A percentile compares a stretch with the other conserved stretches of the same genome.
These are phyloP conservation scores for Iodosphaeria phyllophila DNA, from an alignment of 2,329 filamentous ascomycete genomes.

Conservation along the genomic window DNA sequence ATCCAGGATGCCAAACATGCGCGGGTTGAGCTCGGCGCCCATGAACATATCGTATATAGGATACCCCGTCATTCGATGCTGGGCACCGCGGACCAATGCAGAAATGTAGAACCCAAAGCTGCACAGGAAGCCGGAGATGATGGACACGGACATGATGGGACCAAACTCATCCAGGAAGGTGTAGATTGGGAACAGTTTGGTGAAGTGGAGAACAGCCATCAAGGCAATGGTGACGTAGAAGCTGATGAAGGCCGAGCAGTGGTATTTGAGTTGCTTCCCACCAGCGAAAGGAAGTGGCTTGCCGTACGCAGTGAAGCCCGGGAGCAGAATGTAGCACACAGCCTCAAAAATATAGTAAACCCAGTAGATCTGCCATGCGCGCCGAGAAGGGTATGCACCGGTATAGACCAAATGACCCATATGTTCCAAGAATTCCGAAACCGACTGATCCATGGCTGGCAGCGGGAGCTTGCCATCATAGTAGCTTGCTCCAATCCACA, in stretches of 20 bases:
- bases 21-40: slow-evolving; percentile 75
- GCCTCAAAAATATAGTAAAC: slow-evolving; percentile 73
- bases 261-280: slow-evolving; percentile 79
- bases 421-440: slow-evolving; percentile 51
- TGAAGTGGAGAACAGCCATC: slow-evolving; percentile 56
- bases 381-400: slow-evolving; percentile 63
- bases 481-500: slow-evolving; percentile 93
- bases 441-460: slow-evolving; percentile 45
- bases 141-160: slow-evolving; percentile 79
- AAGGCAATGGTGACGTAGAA: slow-evolving; percentile 73
- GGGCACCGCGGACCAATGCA: slow-evolving; percentile 57
- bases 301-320: slow-evolving; percentile 73
- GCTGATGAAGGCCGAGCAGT: slow-evolving; percentile 76
- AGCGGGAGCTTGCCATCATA: slow-evolving; percentile 71
- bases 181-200: slow-evolving; percentile 74
- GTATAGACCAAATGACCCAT: slow-evolving; percentile 58
- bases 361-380: slow-evolving; percentile 93
- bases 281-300: slow-evolving; percentile 70
- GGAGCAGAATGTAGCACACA: slow-evolving; percentile 65
- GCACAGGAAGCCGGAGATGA: slow-evolving; percentile 74
- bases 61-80: slow-evolving; percentile 84
- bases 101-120: slow-evolving; percentile 74
- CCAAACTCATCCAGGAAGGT: slow-evolving; percentile 92
- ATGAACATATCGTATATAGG: slow-evolving; percentile 86
- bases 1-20: slow-evolving; percentile 72